Base-by-base conservation (phyloP, 805 yeast genomes). In the Hanseniaspora jakobsenii region DNA sequence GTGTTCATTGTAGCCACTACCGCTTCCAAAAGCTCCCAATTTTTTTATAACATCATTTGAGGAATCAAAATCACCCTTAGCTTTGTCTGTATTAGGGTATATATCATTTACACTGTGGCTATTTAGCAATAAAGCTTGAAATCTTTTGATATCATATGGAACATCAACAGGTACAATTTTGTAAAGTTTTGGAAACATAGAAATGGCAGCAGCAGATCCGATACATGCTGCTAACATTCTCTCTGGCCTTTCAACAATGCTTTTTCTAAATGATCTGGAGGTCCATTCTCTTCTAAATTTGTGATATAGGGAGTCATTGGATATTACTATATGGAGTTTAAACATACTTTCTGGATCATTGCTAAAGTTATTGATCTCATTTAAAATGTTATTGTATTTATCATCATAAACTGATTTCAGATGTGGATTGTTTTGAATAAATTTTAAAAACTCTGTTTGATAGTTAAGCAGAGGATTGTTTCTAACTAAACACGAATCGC, bases 181-280 rank as follows among this genome's bases (percentile, higher is more conserved):
- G 52, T 71, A 79, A 38, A 70, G 65, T 32, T 73, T 73, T 0
- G 87, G 86, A 49, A 66, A 72, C 73, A 75, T 70, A 2, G 86
- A 69, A 18, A 78, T 56, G 0, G 93, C 89, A 2, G 86, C 78
- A 0, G 85, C 72, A 19, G 83, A 71, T 1, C 94, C 94, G 48
- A 83, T 64, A n/a, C 84, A 75, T 7, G 78, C 67, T 0, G 94
- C 91, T 44, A 78, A 66, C 36, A 83, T 61, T 24, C 94, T 65
- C 58, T 83, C 87, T 1, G 94, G 94, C 36, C 89, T 64, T 60
- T 83, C 94, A 21, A 83, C 89, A 28, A 83, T 78, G 0, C 86
- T 73, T 14, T 78, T 64, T 34, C 71, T 59, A 53, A 79, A 78
- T 1, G 75, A 59, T 55, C 78, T 81, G 6, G 82, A 64, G 2